Evolutionary conservation across 2,329 filamentous ascomycete genomes (phyloP), one percentile per base, ranked within the genome.

Genomic region (Metarhizium guizhouense): DNA sequence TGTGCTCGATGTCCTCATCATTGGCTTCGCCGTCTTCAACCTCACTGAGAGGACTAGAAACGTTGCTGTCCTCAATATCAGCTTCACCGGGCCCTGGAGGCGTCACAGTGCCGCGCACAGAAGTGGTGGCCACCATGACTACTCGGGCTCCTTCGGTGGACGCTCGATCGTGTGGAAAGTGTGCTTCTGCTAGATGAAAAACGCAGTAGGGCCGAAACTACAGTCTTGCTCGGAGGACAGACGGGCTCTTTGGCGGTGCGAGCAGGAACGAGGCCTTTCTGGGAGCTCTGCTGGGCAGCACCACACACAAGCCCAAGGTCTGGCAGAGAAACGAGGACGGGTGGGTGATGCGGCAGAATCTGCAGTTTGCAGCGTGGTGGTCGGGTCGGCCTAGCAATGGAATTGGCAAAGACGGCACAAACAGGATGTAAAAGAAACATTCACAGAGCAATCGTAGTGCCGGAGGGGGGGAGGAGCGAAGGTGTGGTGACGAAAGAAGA

Each of bases 21-120:
- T 89, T 86, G 47, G 77, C 80, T 59, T 89, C 85, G 65, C 83
- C 83, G 65, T 95, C 89, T 66, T 92, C 91, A 56, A 95, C 88
- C 64, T 96, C 93, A 74, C 90, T 96, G 63, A 97, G 79, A 65
- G 91, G 94, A 71, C 93, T 97, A 43, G 92, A 96, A 54, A 88
- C 79, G 68, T 84, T 85, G 68, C 87, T 88, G 64, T 85, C 84
- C 63, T 81, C 80, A 59, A 75, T 74, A 64, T 81, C 80, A 60
- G 73, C 72, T 56, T 58, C 66, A 60, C 64, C 67, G 59, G 61
- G 57, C 54, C 61, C 62, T 32, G 64, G 55, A 36, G 79, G 76
- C 58, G 78, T 75, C 63, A 76, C 74, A 61, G 76, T 76, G 63
- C 74, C 72, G 63, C 74, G 71, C 67, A 74, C 72, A 63, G 78